Evolutionary conservation across 768 basidiomycete genomes (phyloP).

Genomic region (Lactarius hatsudake): DNA sequence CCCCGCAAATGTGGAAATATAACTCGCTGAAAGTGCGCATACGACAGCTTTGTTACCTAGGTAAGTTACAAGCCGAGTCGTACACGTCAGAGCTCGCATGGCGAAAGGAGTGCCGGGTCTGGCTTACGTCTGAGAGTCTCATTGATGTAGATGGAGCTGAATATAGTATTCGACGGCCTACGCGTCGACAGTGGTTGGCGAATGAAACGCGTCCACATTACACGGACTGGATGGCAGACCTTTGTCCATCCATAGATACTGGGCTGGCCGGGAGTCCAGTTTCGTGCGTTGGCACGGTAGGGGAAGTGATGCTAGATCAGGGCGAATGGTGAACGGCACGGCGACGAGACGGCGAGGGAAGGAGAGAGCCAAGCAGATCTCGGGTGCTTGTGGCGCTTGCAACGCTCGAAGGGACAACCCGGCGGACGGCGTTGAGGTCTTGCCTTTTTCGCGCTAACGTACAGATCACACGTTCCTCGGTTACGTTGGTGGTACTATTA

Average conservation of each 20-base stretch:
- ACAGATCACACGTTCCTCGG: neutral
- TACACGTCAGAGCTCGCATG: conserved; percentile 20
- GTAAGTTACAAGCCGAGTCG: neutral
- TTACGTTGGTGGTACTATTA: neutral
- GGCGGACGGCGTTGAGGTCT: conserved; percentile 14
- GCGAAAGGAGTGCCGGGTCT: neutral
- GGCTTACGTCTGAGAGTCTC: conserved; percentile 26
- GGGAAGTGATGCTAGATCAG: conserved; percentile 17
- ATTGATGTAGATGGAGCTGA: conserved; percentile 27
- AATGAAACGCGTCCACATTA: conserved; percentile 7
- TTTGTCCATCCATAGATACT: conserved; percentile 41
- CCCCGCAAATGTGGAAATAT: conserved; percentile 89
- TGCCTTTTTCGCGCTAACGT: conserved; percentile 18
- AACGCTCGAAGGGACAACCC: conserved; percentile 6
- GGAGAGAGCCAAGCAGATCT: conserved; percentile 3
- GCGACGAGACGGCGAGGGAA: conserved; percentile 26
- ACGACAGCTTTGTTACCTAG: conserved; percentile 84
- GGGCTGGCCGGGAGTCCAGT: conserved; percentile 68
- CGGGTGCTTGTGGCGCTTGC: conserved; percentile 14
- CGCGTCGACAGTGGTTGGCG: neutral
- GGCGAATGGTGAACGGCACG: conserved; percentile 21
- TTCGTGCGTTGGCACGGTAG: conserved; percentile 62
- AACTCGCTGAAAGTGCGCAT: conserved; percentile 87
- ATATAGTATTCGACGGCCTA: conserved; percentile 24
- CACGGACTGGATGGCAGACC: conserved; percentile 21